These are phyloP conservation scores for Solanum rostratum DNA, from an alignment of 257 asterid species.

Conservation along the genomic window DNA sequence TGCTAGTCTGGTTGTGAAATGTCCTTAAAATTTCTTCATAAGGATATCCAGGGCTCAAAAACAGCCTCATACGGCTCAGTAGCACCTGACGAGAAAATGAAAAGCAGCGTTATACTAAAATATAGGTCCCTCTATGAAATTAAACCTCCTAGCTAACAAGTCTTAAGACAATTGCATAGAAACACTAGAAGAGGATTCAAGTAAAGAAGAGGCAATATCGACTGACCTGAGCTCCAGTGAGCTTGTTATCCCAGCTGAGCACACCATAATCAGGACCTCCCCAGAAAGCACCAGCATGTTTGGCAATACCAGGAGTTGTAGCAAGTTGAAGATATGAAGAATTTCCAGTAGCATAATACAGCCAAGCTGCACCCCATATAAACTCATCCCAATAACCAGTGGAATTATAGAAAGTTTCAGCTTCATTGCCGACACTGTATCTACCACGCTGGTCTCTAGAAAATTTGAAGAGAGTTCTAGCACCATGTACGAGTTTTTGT, in stretches of 20 bases:
- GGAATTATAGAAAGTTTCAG: constrained; percentile 63
- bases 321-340: constrained; percentile 75
- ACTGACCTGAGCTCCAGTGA: constrained; percentile 89
- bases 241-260: constrained; percentile 88
- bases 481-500: constrained; percentile 89
- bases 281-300: constrained; percentile 93
- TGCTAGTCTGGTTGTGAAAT: constrained; percentile 86
- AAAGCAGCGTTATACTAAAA: background rate
- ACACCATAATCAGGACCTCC: constrained; percentile 94
- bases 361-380: constrained; percentile 94
- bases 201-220: background rate
- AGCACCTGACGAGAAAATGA: constrained; percentile 43
- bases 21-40: constrained; percentile 82
- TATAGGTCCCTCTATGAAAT: background rate
- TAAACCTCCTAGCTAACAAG: background rate
- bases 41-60: constrained; percentile 94
- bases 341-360: constrained; percentile 93
- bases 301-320: constrained; percentile 63
- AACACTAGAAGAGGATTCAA: background rate
- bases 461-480: constrained; percentile 70
- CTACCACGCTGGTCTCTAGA: constrained; percentile 84
- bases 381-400: constrained; percentile 77
- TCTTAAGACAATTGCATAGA: background rate
- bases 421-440: constrained; percentile 64
- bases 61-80: constrained; percentile 76